These are phyloP conservation scores for Amanita phalloides DNA, from an alignment of 768 basidiomycete genomes.

Conservation along the genomic window DNA sequence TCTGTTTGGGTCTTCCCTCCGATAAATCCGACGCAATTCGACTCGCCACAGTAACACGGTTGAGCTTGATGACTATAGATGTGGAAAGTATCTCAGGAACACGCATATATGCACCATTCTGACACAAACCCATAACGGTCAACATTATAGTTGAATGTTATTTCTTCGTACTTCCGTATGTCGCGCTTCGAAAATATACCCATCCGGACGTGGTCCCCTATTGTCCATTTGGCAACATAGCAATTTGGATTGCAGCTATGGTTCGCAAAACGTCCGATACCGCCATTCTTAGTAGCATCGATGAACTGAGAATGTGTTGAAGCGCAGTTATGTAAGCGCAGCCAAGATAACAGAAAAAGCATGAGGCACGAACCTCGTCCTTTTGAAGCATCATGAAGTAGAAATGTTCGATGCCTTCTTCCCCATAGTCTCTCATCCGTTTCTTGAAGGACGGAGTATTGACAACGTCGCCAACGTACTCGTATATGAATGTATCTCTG, in stretches of 20 bases:
- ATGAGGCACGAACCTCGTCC: constrained; percentile 61
- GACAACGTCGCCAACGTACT: constrained; percentile 96
- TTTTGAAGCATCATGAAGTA: constrained; percentile 99
- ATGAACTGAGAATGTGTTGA: constrained; percentile 54
- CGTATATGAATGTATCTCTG: constrained; percentile 91
- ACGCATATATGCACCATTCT: background rate
- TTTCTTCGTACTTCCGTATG: constrained; percentile 72
- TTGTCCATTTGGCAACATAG: constrained; percentile 96
- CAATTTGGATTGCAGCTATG: constrained; percentile 98
- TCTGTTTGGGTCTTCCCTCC: constrained; percentile 99
- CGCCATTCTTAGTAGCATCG: constrained; percentile 95
- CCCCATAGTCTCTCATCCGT: constrained; percentile 88
- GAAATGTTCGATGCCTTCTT: constrained; percentile 91
- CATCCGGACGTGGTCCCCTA: constrained; percentile 86
- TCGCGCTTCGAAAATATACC: constrained; percentile 90
- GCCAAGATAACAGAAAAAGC: background rate
- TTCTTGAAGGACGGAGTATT: constrained; percentile 79
- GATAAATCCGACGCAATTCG: constrained; percentile 91
- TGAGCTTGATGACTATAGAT: constrained; percentile 80
- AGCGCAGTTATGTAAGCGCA: background rate
- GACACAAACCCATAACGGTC: constrained; percentile 88
- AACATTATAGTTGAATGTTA: constrained; percentile 99
- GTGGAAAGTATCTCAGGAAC: background rate
- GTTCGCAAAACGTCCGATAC: constrained; percentile 95
- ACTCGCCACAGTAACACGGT: constrained; percentile 88